Base-by-base conservation (phyloP, 169 alveolate species). In the Plasmodium malariae region DNA sequence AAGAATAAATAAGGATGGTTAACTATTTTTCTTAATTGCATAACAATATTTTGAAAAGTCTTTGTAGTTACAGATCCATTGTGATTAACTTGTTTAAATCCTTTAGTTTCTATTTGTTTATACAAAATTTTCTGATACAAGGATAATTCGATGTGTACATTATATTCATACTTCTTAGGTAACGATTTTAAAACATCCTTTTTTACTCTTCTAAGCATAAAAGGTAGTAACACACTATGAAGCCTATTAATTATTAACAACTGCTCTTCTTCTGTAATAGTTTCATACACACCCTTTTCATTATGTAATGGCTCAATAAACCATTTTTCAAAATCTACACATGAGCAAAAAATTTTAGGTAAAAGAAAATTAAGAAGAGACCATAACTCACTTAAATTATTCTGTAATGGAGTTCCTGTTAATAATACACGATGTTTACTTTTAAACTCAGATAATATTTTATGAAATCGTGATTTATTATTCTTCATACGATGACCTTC, bases 401-500 rank as follows among this genome's bases (percentile, higher is more conserved):
- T 99, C 92, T 99, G 98, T 60, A 99, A 96, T 26, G 99, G 99
- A 19, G 99, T 99, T 9, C 99, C 99, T 3, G 99, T 98, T 45
- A 99, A 94, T 63, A 99, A 92, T 72, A 99, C 94, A 70, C 99
- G 94, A 89, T 98, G 96, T 88, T 98, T 97, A 30, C 99, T 96
- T 67, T 96, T 94, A 92, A 98, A 94, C 40, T 95, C 55, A 80
- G 96, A 70, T 78, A 96, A 91, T 88, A 93, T 89, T 87, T 94
- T 90, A 94, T 98, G 99, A 96, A 99, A 94, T 97, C 97, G 92
- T 86, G 98, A 92, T 97, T 96, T 89, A 92, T 96, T 98, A 88
- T 98, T 99, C 93, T 99, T 99, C 78, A 99, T 98, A 45, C 99
- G 98, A 87, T 99, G 99, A 9, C 99, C 99, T 94, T 99, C 99